Conservation (phyloP, 805 yeast species). For the Debaryomyces hansenii region DNA sequence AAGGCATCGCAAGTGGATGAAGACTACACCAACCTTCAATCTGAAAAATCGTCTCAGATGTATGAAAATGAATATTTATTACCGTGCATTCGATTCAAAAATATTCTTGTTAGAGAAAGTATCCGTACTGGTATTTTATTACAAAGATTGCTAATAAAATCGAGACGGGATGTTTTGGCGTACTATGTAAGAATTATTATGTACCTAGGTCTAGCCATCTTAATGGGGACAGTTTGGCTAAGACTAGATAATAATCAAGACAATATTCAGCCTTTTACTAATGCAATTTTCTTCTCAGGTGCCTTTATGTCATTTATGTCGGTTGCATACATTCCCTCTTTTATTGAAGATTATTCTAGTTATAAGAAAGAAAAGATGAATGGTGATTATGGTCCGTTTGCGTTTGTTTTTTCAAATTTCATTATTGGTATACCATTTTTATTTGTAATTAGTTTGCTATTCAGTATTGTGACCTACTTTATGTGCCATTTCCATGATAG, state of each 20-base stretch:
- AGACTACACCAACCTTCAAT: neutral
- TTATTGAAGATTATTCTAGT: slow-evolving; percentile 30
- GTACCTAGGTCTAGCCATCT: slow-evolving; percentile 39
- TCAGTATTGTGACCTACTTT: slow-evolving; percentile 34
- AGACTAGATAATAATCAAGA: slow-evolving; percentile 27
- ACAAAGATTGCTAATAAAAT: slow-evolving; percentile 27
- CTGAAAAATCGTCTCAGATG: neutral
- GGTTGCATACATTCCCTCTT: slow-evolving; percentile 42
- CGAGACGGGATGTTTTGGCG: slow-evolving; percentile 34
- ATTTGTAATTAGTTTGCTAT: slow-evolving; percentile 28
- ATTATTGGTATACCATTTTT: slow-evolving; percentile 37
- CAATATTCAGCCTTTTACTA: slow-evolving; percentile 32
- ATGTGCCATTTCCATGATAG: slow-evolving; percentile 29
- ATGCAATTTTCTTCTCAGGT: slow-evolving; percentile 42
- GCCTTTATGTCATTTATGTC: slow-evolving; percentile 48
- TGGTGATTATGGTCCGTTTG: slow-evolving; percentile 37
- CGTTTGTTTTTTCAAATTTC: slow-evolving; percentile 35
- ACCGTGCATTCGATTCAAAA: slow-evolving; percentile 4
- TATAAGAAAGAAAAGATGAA: slow-evolving; percentile 32
- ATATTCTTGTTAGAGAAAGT: slow-evolving; percentile 4
- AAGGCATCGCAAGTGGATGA: neutral
- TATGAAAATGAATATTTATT: neutral
- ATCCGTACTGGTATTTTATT: slow-evolving; percentile 17
- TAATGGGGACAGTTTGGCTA: slow-evolving; percentile 39
- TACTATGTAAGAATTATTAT: slow-evolving; percentile 36